These are phyloP conservation scores for Nidularia sp. DNA, from an alignment of 768 basidiomycete genomes.

Conservation along the genomic window DNA sequence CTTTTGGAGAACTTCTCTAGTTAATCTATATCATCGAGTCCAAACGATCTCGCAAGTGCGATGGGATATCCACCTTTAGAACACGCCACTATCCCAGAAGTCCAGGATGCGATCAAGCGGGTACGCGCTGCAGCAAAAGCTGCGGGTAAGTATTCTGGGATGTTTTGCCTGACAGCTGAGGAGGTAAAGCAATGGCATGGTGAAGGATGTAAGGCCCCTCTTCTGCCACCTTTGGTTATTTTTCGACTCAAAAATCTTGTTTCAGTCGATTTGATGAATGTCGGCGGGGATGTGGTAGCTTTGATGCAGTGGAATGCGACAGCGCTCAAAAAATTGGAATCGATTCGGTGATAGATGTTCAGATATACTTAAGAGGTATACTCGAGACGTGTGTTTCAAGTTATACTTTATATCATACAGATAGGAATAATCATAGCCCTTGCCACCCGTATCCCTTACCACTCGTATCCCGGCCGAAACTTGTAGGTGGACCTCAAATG, in stretches of 20 bases:
- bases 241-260: background rate
- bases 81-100: slow-evolving; percentile 13
- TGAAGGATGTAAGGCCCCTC: slow-evolving; percentile 12
- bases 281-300: slow-evolving; percentile 13
- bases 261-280: slow-evolving; percentile 16
- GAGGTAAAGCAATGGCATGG: slow-evolving; percentile 10
- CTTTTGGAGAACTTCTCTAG: background rate
- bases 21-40: slow-evolving; percentile 3
- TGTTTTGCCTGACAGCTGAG: slow-evolving; percentile 13
- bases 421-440: no score
- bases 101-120: slow-evolving; percentile 11
- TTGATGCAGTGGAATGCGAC: slow-evolving; percentile 11
- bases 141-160: slow-evolving; percentile 16
- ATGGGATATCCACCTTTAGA: slow-evolving; percentile 12
- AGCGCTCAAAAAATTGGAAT: slow-evolving; percentile 8
- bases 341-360: slow-evolving; percentile 2
- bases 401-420: no score
- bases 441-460: background rate
- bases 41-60: slow-evolving; percentile 14
- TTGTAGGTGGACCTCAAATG: background rate
- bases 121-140: slow-evolving; percentile 10
- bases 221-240: background rate
- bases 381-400: no score
- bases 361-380: background rate
- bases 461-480: background rate